These are phyloP conservation scores for Apiospora sp. DNA, from an alignment of 2,329 filamentous ascomycete species.

Conservation along the genomic window DNA sequence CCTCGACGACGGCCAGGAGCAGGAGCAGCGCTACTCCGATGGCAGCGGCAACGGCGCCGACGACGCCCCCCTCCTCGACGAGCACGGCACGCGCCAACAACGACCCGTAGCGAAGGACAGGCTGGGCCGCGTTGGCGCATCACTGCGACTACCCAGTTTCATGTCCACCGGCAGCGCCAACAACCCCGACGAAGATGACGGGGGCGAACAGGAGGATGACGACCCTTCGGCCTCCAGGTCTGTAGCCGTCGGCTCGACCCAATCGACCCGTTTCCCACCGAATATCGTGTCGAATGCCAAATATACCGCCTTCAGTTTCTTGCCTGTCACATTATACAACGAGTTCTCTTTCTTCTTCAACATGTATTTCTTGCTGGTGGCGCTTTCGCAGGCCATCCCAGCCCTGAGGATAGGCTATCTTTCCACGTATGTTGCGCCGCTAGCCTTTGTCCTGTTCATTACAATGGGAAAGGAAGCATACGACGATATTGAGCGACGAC, in stretches of 20 bases:
- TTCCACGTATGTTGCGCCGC: conserved; percentile 89
- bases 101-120: conserved; percentile 51
- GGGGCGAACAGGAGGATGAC: conserved; percentile 59
- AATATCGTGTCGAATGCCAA: conserved; percentile 97
- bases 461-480: conserved; percentile 95
- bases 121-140: conserved; percentile 58
- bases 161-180: conserved; percentile 54
- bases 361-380: conserved; percentile 97
- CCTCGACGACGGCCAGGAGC: conserved; percentile 65
- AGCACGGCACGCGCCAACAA: conserved; percentile 44
- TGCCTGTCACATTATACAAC: conserved; percentile 94
- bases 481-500: conserved; percentile 87
- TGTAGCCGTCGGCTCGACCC: conserved; percentile 77
- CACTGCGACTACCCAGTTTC: conserved; percentile 72
- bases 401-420: conserved; percentile 91
- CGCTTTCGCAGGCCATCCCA: conserved; percentile 90
- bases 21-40: conserved; percentile 64
- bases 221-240: conserved; percentile 76
- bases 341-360: conserved; percentile 99
- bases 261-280: conserved; percentile 80
- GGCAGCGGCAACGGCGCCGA: conserved; percentile 69
- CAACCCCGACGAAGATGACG: conserved; percentile 55
- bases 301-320: conserved; percentile 93
- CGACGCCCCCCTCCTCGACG: conserved; percentile 75
- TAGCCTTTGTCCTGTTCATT: conserved; percentile 90